Evolutionary conservation across 805 yeast species (phyloP), one percentile per base, ranked within the genome.

Genomic region (Metschnikowia kofuensis): DNA sequence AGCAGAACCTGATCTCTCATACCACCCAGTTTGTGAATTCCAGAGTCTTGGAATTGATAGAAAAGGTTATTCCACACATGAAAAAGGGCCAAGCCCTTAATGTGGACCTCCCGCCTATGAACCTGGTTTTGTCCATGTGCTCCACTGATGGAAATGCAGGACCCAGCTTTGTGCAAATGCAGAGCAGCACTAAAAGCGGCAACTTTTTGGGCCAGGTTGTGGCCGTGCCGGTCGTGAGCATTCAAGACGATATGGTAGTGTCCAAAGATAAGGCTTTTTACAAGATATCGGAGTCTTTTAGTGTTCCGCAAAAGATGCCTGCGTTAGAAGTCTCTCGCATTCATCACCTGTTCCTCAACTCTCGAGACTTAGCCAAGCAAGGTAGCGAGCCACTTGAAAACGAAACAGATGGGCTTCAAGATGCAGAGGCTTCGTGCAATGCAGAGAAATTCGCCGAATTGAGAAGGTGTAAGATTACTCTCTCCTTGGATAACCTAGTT

Each of bases 71-170:
- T 11, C 31, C 43, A 9, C 51, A 29, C 15, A 38, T 54, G 40
- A 47, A 45, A 5, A 35, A 30, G 12, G 42, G 45, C 35, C 30
- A 32, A 39, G 34, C 61, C 4, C 50, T 63, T 30, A 63, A 64
- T 48, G 48, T 67, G 44, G 63, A 62, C 48, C 60, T 67, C 44
- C 71, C 71, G 4, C 61, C 68, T 6, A 51, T 64, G 26, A 67
- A 65, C 50, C 60, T 59, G 36, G 55, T 44, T 10, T 42, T 47
- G 32, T 58, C 66, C 7, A 53, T 51, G 7, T 66, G 70, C 51
- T 40, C 43, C 38, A 56, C 63, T 26, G 40, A 45, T 6, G 49
- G 47, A 7, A 7, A 30, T 3, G 15, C 36, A 12, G 53, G 55
- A 2, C 56, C 56, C 1, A 38, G 38, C 4, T 53, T 48, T 15